A percentile compares a stretch with the other conserved stretches of the same genome.
phyloP scores from a whole-genome alignment of 2,329 filamentous ascomycete genomes.

The Pseudocercospora crystallina region DNA sequence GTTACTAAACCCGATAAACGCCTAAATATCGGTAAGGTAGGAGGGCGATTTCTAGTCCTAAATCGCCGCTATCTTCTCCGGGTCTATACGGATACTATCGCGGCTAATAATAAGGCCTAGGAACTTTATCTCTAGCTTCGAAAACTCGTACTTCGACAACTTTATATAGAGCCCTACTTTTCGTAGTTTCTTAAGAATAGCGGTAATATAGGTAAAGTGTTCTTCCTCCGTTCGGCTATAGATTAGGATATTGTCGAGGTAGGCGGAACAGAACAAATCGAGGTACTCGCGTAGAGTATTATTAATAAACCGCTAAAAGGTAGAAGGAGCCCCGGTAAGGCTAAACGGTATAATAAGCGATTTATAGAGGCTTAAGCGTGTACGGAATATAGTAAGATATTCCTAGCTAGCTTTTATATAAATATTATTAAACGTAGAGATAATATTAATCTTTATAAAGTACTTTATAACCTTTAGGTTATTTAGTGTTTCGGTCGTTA shows the following conservation, averaged over 20 bases:
- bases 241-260: slow-evolving; percentile 32
- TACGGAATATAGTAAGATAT: slow-evolving; percentile 26
- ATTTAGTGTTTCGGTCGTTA: slow-evolving; percentile 27
- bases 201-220: slow-evolving; percentile 27
- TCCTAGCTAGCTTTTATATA: slow-evolving; percentile 21
- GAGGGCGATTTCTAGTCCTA: too few relatives aligned
- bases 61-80: slow-evolving; percentile 4
- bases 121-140: slow-evolving; percentile 30
- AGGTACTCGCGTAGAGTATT: slow-evolving; percentile 26
- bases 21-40: too few relatives aligned
- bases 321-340: slow-evolving; percentile 24
- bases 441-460: slow-evolving; percentile 29
- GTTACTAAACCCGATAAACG: too few relatives aligned
- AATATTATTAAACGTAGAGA: slow-evolving; percentile 27
- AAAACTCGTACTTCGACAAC: slow-evolving; percentile 10
- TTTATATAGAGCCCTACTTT: slow-evolving; percentile 16
- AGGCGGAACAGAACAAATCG: slow-evolving; percentile 24
- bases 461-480: slow-evolving; percentile 16
- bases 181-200: slow-evolving; percentile 27
- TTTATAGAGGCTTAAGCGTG: slow-evolving; percentile 25
- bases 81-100: slow-evolving; percentile 26
- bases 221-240: slow-evolving; percentile 29
- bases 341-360: slow-evolving; percentile 30
- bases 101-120: slow-evolving; percentile 27
- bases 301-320: slow-evolving; percentile 32